Percentiles rank a stretch among this genome's conserved stretches.
Conservation (phyloP, 768 basidiomycete genomes). For the Xerocomellus amylosporus region DNA sequence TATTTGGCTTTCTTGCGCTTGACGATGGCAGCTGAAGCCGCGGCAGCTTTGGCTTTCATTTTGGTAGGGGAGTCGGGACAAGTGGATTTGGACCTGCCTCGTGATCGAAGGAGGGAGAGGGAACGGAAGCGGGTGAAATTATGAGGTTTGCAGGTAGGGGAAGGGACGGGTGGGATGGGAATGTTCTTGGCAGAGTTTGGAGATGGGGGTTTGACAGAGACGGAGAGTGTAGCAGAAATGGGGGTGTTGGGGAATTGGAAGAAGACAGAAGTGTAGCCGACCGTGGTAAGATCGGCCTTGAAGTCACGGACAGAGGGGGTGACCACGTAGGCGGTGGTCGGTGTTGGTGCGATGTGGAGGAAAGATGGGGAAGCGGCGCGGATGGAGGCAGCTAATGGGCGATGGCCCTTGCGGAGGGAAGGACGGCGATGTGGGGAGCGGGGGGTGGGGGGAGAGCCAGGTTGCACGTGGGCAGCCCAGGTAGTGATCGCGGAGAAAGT, state of each 20-base stretch:
- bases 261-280: slow-evolving; percentile 68
- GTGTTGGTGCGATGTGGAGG: slow-evolving; percentile 41
- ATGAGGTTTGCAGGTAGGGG: slow-evolving; percentile 20
- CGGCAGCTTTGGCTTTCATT: slow-evolving; percentile 19
- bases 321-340: slow-evolving; percentile 30
- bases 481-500: slow-evolving; percentile 50
- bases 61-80: slow-evolving; percentile 27
- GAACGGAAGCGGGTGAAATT: slow-evolving; percentile 49
- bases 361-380: slow-evolving; percentile 47
- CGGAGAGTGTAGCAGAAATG: slow-evolving; percentile 18
- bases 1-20: slow-evolving; percentile 56
- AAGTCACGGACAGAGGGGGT: slow-evolving; percentile 49
- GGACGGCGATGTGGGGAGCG: slow-evolving; percentile 38
- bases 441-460: slow-evolving; percentile 56
- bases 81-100: slow-evolving; percentile 37
- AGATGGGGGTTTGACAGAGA: slow-evolving; percentile 8
- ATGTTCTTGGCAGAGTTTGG: slow-evolving; percentile 11
- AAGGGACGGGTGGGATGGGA: slow-evolving; percentile 15
- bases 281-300: slow-evolving; percentile 51
- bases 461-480: slow-evolving; percentile 67
- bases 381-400: slow-evolving; percentile 39
- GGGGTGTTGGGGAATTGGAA: slow-evolving; percentile 56
- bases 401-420: slow-evolving; percentile 30
- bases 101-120: slow-evolving; percentile 46
- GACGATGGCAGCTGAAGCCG: slow-evolving; percentile 34